These are phyloP conservation scores for Chaetothyriales sp. DNA, from an alignment of 2,329 filamentous ascomycete species.

Conservation along the genomic window DNA sequence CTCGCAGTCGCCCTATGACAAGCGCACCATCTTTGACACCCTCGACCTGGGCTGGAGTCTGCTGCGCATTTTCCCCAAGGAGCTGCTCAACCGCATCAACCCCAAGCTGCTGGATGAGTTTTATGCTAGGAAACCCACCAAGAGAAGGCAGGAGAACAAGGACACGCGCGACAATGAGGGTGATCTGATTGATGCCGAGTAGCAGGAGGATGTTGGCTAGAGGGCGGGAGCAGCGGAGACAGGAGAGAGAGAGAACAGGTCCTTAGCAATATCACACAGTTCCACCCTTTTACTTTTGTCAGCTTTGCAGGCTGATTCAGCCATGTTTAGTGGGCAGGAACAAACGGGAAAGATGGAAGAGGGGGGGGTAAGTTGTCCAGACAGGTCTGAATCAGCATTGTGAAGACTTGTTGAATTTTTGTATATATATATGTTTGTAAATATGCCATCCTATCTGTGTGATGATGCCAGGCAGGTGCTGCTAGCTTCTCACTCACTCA, in stretches of 20 bases:
- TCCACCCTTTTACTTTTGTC: not conserved
- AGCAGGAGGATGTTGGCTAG: not conserved
- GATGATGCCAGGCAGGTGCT: too few species aligned
- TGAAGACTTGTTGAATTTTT: too few species aligned
- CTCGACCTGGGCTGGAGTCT: constrained; percentile 93
- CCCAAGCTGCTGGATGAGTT: constrained; percentile 70
- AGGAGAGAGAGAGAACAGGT: not conserved
- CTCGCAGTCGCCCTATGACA: constrained; percentile 80
- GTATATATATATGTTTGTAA: too few species aligned
- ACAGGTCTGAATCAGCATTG: too few species aligned
- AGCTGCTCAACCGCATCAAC: constrained; percentile 87
- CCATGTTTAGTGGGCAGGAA: too few species aligned
- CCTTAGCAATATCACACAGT: not conserved
- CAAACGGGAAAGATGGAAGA: too few species aligned
- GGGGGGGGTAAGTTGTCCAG: too few species aligned
- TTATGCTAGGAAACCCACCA: constrained; percentile 51
- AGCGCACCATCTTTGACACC: constrained; percentile 78
- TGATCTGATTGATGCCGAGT: not conserved
- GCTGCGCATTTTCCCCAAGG: constrained; percentile 94
- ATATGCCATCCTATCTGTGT: too few species aligned
- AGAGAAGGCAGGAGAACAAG: constrained; percentile 28
- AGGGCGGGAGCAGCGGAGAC: not conserved
- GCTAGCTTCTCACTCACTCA: too few species aligned
- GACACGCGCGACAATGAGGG: constrained; percentile 31
- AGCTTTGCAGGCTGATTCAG: not conserved